Evolutionary conservation across 1,284 basidiomycete genomes (phyloP), one percentile per base, ranked within the genome.

Genomic region (Moesziomyces sp.): DNA sequence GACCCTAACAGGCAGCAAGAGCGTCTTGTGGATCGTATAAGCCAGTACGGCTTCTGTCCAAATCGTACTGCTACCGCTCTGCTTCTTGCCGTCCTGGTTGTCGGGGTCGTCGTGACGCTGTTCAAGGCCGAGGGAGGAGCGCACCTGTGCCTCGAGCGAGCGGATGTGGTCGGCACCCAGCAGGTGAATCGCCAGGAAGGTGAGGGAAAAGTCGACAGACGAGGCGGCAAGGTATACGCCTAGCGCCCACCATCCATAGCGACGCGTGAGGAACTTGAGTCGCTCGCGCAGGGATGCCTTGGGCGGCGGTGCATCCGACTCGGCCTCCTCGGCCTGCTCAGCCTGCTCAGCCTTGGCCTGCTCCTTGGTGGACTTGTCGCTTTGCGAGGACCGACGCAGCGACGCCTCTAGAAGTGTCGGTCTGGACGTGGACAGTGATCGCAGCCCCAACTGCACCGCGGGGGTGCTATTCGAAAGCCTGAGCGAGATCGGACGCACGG

Each of bases 21-120:
- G 83, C 0, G 94, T 97, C 86, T 99, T 99, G 88, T 99, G 96
- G 56, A 99, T 90, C 9, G 92, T 92, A 84, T 95, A 99, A 8
- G 97, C 96, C 64, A 99, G 86, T 0, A 93, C 89, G 44, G 94
- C 86, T 89, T 97, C 97, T 38, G 95, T 94, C 85, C 93, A 95
- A 9, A 97, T 54, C 18, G 59, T 45, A 19, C 58, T 24, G 49
- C 28, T 55, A 28, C 43, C 30, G 35, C 2, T 11, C 30, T 46
- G 53, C 23, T 48, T 47, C 46, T 43, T 38, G 3, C 34, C 30
- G 19, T 47, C 38, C 14, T 50, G 23, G 13, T 46, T 10, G 18
- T 68, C 62, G 3, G 57, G 47, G 24, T 59, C 56, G 19, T 64
- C 52, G 77, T 67, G 26, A 57, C 63, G 58, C 21, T 58, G 52